Conservation (phyloP, 2,329 filamentous ascomycete genomes). For the Aulographum hederae region DNA sequence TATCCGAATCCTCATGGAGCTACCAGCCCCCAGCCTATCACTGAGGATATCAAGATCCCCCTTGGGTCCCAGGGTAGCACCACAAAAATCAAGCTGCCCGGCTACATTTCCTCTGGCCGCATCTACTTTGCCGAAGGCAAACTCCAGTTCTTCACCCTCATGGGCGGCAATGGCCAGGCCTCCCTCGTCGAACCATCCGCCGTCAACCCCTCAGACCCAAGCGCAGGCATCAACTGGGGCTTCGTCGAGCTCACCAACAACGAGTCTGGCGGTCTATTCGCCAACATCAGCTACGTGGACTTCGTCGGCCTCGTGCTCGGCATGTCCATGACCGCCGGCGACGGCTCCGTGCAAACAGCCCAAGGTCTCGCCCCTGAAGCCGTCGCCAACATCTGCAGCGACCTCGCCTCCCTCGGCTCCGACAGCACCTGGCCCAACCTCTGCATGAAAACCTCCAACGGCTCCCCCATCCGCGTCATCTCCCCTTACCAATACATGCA, state of each 20-base stretch:
- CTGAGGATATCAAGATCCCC: constrained; percentile 23
- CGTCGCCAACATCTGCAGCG: constrained; percentile 34
- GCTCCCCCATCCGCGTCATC: constrained; percentile 22
- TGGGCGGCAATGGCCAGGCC: neutral
- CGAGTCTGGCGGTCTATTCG: constrained; percentile 24
- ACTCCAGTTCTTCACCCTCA: constrained; percentile 25
- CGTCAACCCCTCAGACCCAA: constrained; percentile 39
- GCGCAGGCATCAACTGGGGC: constrained; percentile 24
- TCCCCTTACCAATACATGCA: constrained; percentile 28
- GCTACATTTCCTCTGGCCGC: constrained; percentile 22
- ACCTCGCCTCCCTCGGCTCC: constrained; percentile 35
- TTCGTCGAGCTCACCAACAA: constrained; percentile 32
- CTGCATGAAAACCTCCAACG: constrained; percentile 20
- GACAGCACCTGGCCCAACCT: constrained; percentile 48
- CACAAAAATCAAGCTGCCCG: constrained; percentile 21
- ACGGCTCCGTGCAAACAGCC: constrained; percentile 24
- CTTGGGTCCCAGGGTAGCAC: constrained; percentile 20
- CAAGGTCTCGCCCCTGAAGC: constrained; percentile 40
- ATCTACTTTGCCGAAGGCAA: constrained; percentile 27
- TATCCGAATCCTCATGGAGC: constrained; percentile 22
- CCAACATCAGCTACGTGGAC: constrained; percentile 53
- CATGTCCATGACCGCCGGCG: constrained; percentile 23
- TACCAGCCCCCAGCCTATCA: constrained; percentile 20
- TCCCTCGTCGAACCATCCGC: constrained; percentile 54
- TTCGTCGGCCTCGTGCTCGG: constrained; percentile 39